Conservation (phyloP, 179 eudicot species). For the Spinacia oleracea region DNA sequence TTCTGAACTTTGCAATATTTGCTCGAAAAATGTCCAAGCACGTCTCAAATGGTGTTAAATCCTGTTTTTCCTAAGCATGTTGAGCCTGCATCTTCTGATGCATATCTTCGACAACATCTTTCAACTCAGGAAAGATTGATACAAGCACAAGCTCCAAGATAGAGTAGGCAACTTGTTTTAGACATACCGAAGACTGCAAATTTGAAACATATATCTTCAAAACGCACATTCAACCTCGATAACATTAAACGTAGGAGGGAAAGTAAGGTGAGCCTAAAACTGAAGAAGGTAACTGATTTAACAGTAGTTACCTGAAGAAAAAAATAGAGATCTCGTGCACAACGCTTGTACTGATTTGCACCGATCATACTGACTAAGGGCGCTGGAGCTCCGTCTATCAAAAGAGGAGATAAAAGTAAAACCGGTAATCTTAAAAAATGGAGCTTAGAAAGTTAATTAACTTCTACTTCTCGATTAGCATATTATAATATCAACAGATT, state of each 20-base stretch:
- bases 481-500: not conserved
- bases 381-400: constrained; percentile 82
- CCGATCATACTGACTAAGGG: constrained; percentile 88
- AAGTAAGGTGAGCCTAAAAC: no score
- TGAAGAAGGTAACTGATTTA: not conserved
- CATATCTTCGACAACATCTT: constrained; percentile 62
- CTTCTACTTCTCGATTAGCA: not conserved
- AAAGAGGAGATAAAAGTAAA: constrained; percentile 2
- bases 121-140: constrained; percentile 86
- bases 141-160: constrained; percentile 71
- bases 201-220: not conserved
- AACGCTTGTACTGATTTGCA: constrained; percentile 77
- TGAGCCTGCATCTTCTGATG: constrained; percentile 55
- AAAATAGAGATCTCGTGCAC: constrained; percentile 79
- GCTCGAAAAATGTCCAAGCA: constrained; percentile 13
- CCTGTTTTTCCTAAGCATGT: constrained; percentile 12
- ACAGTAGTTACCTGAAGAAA: constrained; percentile 74
- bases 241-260: not conserved
- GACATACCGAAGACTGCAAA: constrained; percentile 76
- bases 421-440: not conserved
- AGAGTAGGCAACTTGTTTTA: constrained; percentile 84
- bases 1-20: constrained; percentile 14
- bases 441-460: not conserved
- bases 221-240: not conserved
- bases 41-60: not conserved